Evolutionary conservation across 83 land plant species (phyloP), one percentile per base, ranked within the genome.

Genomic region (Picea engelmannii): DNA sequence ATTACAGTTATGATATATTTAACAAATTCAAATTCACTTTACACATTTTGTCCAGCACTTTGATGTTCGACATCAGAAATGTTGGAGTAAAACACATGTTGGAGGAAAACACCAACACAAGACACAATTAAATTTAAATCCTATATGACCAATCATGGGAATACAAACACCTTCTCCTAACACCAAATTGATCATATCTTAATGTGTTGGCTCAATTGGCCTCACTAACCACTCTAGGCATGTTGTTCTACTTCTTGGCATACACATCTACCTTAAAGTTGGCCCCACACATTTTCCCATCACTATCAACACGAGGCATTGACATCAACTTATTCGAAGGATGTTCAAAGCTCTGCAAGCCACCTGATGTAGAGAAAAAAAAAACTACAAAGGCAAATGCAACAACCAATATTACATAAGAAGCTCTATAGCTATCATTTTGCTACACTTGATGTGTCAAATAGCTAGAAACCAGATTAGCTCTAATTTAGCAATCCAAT

Each of bases 301-400:
- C 83, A 82, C 96, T 94, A 82, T 94, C 95, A 25, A 92, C 91
- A 79, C 89, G 80, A 3, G 96, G 96, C 82, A 92, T 82, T 59
- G 96, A 82, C 81, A 84, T 94, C 85, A 92, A 42, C 85, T 88
- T 69, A 69, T 31, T 31, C 35, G 7, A 23, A 13, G 74, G 42
- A 35, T 69, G 42, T 69, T 27, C 35, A 35, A 69, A 69, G 31
- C 74, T 69, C 4, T 69, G 18, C 44, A 69, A 35, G 4, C 74
- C 42, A 35, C 74, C 42, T 12, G 38, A 69, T 12, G 74, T 69
- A 27, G 74, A 69, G 74, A 69, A 69, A 35, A 31, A 31, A 25
- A 11, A 68, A 70, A 47, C 75, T 38, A 15, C 68, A 65, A n/a
- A 52, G 15, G 3, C 3, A 52, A 52, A 52, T 52, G 58, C 3